Percentiles rank a stretch among this genome's conserved stretches.
phyloP scores from a whole-genome alignment of 306 rosid genomes.

The Comarum palustre region DNA sequence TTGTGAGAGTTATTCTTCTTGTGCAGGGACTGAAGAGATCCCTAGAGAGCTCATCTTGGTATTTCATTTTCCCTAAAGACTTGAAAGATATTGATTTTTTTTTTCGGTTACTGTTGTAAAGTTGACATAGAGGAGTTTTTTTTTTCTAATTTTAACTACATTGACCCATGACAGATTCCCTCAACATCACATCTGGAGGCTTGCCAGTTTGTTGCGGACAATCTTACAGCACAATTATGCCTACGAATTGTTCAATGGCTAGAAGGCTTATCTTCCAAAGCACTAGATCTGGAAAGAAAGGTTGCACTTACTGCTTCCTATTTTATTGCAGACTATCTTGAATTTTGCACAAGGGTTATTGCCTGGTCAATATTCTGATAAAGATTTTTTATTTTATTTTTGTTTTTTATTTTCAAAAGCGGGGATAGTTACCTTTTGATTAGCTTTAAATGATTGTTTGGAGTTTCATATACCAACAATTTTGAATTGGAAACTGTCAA shows the following conservation, averaged over 20 bases:
- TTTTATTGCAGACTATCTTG: constrained; percentile 20
- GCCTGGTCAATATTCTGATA: constrained; percentile 6
- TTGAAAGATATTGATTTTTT: neutral
- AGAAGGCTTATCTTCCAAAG: constrained; percentile 87
- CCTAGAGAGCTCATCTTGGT: constrained; percentile 79
- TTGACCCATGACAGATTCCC: constrained; percentile 58
- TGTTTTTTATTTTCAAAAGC: neutral
- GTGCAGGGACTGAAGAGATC: constrained; percentile 80
- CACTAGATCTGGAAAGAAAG: constrained; percentile 89
- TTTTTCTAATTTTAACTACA: constrained; percentile 5
- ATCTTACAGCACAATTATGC: constrained; percentile 81
- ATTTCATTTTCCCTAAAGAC: constrained; percentile 16
- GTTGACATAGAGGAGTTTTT: neutral
- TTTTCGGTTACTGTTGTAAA: neutral
- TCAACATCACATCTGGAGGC: constrained; percentile 82
- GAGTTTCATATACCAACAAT: neutral
- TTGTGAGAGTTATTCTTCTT: constrained; percentile 28
- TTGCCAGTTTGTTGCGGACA: constrained; percentile 80
- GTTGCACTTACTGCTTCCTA: constrained; percentile 37
- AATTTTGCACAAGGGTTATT: neutral
- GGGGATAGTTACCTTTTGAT: neutral
- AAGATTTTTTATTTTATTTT: neutral
- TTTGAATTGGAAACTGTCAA: constrained; percentile 13
- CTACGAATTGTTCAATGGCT: constrained; percentile 95
- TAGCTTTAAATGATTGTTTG: constrained; percentile 4